Percentiles rank a stretch among this genome's conserved stretches.
Conservation (phyloP, 2,329 filamentous ascomycete genomes). For the Sporothrix pseudoabietina region DNA sequence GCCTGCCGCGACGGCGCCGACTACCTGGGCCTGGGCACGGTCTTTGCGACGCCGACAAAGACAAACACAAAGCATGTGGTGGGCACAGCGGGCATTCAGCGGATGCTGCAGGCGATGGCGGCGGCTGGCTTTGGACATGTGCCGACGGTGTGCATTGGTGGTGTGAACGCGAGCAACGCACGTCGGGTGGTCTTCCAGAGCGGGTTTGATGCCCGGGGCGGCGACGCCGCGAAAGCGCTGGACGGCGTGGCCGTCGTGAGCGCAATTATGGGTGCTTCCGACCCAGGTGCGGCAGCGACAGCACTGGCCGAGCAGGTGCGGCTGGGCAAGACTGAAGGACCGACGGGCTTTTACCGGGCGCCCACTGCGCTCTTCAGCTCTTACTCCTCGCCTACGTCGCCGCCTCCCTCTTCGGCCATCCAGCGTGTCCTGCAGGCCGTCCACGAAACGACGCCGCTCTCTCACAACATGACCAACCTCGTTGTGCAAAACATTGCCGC, state of each 20-base stretch:
- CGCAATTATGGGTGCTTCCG: conserved; percentile 74
- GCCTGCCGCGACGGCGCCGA: conserved; percentile 79
- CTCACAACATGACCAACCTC: conserved; percentile 96
- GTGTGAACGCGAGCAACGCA: conserved; percentile 76
- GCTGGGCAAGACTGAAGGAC: conserved; percentile 21
- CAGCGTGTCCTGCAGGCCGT: conserved; percentile 61
- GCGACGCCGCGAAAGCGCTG: conserved; percentile 47
- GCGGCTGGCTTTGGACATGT: conserved; percentile 49
- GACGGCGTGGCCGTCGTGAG: conserved; percentile 88
- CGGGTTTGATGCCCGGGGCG: conserved; percentile 31
- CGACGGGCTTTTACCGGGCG: conserved; percentile 28
- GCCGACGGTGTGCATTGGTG: conserved; percentile 82
- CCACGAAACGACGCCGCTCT: conserved; percentile 67
- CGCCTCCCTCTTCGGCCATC: conserved; percentile 30
- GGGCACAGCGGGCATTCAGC: conserved; percentile 69
- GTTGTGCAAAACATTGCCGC: conserved; percentile 95
- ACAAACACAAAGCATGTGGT: conserved; percentile 75
- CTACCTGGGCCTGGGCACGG: conserved; percentile 88
- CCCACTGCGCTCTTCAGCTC: neutral
- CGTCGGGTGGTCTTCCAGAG: conserved; percentile 75
- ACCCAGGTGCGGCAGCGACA: conserved; percentile 65
- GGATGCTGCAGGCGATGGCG: conserved; percentile 65
- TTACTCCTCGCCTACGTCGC: neutral
- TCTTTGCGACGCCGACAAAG: conserved; percentile 78
- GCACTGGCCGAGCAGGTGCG: conserved; percentile 61